phyloP scores from a whole-genome alignment of 2,329 filamentous ascomycete genomes.

The Hymenoscyphus scutula region DNA sequence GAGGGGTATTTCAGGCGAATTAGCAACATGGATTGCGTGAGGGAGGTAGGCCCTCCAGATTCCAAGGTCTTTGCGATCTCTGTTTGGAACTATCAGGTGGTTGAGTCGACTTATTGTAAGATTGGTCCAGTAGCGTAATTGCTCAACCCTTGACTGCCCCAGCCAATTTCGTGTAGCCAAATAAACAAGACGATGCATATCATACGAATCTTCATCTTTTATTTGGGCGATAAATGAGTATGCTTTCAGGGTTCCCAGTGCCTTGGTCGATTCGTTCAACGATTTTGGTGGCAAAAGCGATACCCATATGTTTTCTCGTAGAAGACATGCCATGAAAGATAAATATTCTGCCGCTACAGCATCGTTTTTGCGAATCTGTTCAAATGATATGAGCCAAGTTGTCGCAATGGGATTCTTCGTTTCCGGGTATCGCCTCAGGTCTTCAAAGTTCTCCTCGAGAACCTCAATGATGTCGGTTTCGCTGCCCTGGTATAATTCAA shows the following conservation, averaged over 20 bases:
- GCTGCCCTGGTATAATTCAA: neutral
- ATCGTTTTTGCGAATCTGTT: conserved; percentile 33
- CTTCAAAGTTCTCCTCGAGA: conserved; percentile 2
- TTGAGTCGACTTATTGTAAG: neutral
- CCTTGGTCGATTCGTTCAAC: neutral
- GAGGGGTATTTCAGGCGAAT: neutral
- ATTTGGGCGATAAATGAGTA: conserved; percentile 6
- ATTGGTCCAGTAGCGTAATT: neutral
- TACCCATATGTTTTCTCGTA: conserved; percentile 10
- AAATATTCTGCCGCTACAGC: conserved; percentile 12
- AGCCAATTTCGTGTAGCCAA: conserved; percentile 5
- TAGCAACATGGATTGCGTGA: neutral
- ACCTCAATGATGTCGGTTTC: neutral
- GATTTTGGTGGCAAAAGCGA: neutral
- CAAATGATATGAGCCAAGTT: conserved; percentile 38
- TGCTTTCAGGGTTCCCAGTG: neutral
- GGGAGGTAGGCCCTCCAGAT: neutral
- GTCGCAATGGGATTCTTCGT: conserved; percentile 30
- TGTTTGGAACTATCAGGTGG: neutral
- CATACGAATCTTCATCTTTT: neutral
- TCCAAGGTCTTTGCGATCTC: neutral
- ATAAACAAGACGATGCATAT: conserved; percentile 13
- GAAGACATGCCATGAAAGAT: conserved; percentile 20
- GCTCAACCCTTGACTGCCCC: neutral
- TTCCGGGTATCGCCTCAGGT: conserved; percentile 6